These are phyloP conservation scores for Sungouiozyma ichnusensis DNA, from an alignment of 805 yeast genomes.

Conservation along the genomic window DNA sequence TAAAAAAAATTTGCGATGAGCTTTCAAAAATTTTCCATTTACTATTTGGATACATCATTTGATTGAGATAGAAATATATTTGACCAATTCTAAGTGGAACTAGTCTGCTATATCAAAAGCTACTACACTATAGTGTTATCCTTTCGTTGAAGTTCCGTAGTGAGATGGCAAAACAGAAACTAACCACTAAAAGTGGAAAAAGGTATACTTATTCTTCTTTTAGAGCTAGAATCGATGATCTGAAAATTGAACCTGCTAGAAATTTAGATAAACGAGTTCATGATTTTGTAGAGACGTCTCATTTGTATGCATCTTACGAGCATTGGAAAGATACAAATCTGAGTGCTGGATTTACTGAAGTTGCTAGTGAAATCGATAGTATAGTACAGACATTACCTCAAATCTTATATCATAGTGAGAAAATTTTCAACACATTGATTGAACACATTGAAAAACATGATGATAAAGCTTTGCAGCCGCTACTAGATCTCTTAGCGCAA, in stretches of 20 bases:
- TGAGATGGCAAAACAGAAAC: constrained; percentile 31
- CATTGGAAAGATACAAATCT: constrained; percentile 85
- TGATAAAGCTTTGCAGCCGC: constrained; percentile 63
- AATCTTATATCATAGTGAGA: constrained; percentile 56
- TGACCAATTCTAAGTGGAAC: background rate
- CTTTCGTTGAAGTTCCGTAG: too few relatives aligned
- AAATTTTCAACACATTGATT: constrained; percentile 46
- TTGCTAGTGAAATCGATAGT: constrained; percentile 45
- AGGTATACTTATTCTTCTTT: constrained; percentile 64
- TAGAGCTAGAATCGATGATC: constrained; percentile 70
- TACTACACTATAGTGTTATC: too few relatives aligned
- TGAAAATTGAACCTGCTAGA: constrained; percentile 68
- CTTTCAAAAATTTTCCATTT: background rate
- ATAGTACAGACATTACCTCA: constrained; percentile 67
- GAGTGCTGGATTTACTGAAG: constrained; percentile 58
- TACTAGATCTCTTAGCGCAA: constrained; percentile 70
- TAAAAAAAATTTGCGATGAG: background rate
- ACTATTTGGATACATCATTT: background rate
- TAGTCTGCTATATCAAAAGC: background rate
- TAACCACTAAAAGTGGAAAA: constrained; percentile 46
- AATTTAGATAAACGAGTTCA: constrained; percentile 48
- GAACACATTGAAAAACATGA: constrained; percentile 46
- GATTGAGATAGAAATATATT: background rate
- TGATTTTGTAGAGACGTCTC: constrained; percentile 66
- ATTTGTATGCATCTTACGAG: constrained; percentile 64